Evolutionary conservation across 805 yeast genomes (phyloP), one percentile per base, ranked within the genome.

Genomic region (Phaffomyces opuntiae): DNA sequence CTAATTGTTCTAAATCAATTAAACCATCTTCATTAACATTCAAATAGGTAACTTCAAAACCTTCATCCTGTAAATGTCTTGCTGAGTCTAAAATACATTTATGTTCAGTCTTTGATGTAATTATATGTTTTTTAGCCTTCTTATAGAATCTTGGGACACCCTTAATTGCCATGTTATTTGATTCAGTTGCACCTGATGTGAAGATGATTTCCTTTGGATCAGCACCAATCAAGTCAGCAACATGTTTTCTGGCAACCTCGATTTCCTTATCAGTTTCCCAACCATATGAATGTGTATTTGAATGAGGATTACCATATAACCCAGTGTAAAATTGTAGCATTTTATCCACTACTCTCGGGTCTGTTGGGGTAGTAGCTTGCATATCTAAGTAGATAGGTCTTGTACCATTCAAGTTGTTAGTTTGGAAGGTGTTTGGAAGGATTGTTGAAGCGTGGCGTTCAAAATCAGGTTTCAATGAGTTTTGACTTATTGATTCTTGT

Each of bases 361-460:
- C 99, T 1, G 93, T 86, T 26, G 98, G 99, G 0, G 99, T 91
- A 0, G 99, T 93, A 29, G 99, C 98, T 69, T 93, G 99, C 77
- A 90, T 90, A 60, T 93, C 99, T 59, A 93, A 69, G 66, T 93
- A 93, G 51, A 93, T 93, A 9, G 99, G 99, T 56, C 97, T 77
- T 9, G 84, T 72, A 43, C 93, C 95, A 56, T 69, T 68, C 13
- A 66, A 60, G 5, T 69, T 66, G 43, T 68, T 67, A 35, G 61
- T 63, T 42, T 61, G 58, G 51, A 68, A 70, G 1, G 74, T 73
- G 52, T 63, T 65, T 21, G 61, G 66, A 31, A 67, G 50, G 29
- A 67, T 66, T 9, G 58, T 54, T 2, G 63, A 53, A 39, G 59
- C 63, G 16, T 66, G 52, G 26, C 48, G 47, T 17, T 52, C 47